Evolutionary conservation across 192 early-diverging fungal species (phyloP).

Genomic region (Linnemannia exigua): DNA sequence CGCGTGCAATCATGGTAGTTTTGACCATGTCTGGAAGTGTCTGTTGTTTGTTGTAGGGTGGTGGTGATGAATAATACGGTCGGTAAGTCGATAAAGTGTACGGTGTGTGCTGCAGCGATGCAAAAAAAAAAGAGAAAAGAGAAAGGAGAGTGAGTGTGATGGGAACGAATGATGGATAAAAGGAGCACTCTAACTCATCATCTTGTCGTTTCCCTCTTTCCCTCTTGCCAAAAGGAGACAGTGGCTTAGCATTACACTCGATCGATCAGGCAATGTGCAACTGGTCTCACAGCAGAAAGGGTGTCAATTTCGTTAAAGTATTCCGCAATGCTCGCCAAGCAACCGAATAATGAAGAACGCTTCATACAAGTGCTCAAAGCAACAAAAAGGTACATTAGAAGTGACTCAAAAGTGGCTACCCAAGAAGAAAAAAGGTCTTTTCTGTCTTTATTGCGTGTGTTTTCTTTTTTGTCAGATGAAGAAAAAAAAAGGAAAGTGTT

Average conservation of each 20-base stretch:
- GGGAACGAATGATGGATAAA: not conserved
- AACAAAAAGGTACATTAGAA: not conserved
- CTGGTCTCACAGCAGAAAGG: not conserved
- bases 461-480: not conserved
- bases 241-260: constrained; percentile 6
- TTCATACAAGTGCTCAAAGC: not conserved
- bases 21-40: constrained; percentile 81
- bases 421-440: constrained; percentile 18
- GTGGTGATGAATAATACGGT: not conserved
- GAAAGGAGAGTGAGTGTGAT: not conserved
- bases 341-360: not conserved
- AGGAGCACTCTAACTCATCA: not conserved
- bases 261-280: not conserved
- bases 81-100: not conserved
- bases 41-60: constrained; percentile 3
- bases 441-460: constrained; percentile 39
- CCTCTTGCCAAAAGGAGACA: not conserved
- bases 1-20: constrained; percentile 93
- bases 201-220: not conserved
- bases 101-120: not conserved
- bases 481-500: constrained; percentile 7
- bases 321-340: not conserved
- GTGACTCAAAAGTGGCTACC: constrained; percentile 16
- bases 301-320: not conserved
- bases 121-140: not conserved